Evolutionary conservation across 2,329 filamentous ascomycete genomes (phyloP).

Genomic region (Xylaria polymorpha): DNA sequence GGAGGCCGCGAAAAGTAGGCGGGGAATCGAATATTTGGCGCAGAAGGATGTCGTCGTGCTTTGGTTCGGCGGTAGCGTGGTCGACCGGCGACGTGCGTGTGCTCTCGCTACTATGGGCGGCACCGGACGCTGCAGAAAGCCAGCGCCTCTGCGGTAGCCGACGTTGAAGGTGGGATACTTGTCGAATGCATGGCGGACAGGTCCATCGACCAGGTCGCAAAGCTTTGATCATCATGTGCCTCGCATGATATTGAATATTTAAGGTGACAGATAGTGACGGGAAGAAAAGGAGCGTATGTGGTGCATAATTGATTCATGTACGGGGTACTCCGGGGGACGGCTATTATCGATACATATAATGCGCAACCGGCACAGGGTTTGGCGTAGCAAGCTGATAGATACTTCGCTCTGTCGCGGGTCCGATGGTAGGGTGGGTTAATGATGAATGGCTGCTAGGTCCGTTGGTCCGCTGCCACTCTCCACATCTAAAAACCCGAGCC

Average conservation of each 20-base stretch:
- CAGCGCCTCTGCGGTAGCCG: slow-evolving; percentile 52
- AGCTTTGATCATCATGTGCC: slow-evolving; percentile 54
- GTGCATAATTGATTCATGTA: slow-evolving; percentile 1
- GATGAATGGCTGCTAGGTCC: background rate
- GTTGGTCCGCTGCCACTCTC: slow-evolving; percentile 10
- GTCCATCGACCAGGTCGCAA: slow-evolving; percentile 65
- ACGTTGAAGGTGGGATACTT: slow-evolving; percentile 50
- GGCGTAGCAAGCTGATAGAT: background rate
- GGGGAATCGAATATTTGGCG: slow-evolving; percentile 87
- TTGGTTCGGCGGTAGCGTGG: slow-evolving; percentile 50
- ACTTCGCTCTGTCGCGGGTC: background rate
- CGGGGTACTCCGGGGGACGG: background rate
- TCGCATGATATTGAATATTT: slow-evolving; percentile 39
- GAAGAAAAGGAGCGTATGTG: background rate
- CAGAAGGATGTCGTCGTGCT: slow-evolving; percentile 78
- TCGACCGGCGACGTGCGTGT: slow-evolving; percentile 47
- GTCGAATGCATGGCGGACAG: slow-evolving; percentile 68
- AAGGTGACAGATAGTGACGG: slow-evolving; percentile 12
- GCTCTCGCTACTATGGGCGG: slow-evolving; percentile 48
- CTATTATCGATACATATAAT: slow-evolving; percentile 19
- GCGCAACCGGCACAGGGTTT: slow-evolving; percentile 31
- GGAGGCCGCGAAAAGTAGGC: slow-evolving; percentile 73
- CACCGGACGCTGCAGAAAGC: slow-evolving; percentile 56
- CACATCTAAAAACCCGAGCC: slow-evolving; percentile 28
- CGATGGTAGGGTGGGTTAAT: background rate